Base-by-base conservation (phyloP, 305 asterid genomes). In the Solanum hybrid region DNA sequence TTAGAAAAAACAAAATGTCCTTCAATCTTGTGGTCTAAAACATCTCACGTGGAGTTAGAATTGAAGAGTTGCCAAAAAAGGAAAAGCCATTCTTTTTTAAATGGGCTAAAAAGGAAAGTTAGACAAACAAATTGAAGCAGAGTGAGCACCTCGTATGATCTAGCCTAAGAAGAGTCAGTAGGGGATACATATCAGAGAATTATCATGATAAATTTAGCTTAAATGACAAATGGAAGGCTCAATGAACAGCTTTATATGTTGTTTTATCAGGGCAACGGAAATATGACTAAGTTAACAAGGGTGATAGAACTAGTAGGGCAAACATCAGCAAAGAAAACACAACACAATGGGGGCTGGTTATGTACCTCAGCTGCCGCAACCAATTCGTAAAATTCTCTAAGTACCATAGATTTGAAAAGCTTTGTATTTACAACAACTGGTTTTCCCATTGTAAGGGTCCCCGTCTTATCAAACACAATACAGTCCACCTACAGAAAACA, bases 311-410 rank as follows among this genome's bases (percentile, higher is more conserved):
- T 72, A 4, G 82, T 29, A 37, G 87, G 27, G 75, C 1, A 82
- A 78, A 83, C 36, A 29, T 24, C 39, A 27, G 78, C 0, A 70
- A 73, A 65, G 1, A 34, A 10, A 45, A 29, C 38, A 29, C 73
- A 6, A 83, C 37, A 83, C 38, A 27, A 82, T 2, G 0, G 87
- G 73, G 73, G 27, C 6, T 27, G 37, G 29, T 29, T 45, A 76
- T 83, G 39, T 93, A 96, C 99, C 99, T 96, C 98, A 77, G 95
- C 94, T 73, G 99, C 96, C 20, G 97, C 98, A 92, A 95, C 94
- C 45, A 96, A 90, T 91, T 95, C 95, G 33, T 93, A 94, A 83
- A 96, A 95, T 32, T 96, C 96, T 72, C 82, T 79, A 79, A 94
- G 97, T 73, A 90, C 95, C 96, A 95, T 91, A 87, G 91, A 92